Conservation (phyloP, 371 early-diverging fungal species). For the Actinomucor elegans region DNA sequence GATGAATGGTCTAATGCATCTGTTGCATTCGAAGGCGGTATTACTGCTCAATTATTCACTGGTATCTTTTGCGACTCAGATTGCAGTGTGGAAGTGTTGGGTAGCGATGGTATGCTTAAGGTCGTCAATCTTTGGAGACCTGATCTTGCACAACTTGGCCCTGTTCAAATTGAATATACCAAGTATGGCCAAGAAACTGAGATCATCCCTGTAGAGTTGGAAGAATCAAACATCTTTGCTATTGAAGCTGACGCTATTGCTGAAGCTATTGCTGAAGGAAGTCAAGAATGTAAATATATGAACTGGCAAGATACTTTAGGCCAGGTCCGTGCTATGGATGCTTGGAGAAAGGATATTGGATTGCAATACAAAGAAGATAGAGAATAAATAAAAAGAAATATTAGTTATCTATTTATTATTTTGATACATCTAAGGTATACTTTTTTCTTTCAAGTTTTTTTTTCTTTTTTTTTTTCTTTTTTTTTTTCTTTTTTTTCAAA, state of each 20-base stretch:
- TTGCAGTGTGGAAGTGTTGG: conserved; percentile 34
- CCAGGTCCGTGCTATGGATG: conserved; percentile 43
- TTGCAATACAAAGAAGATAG: conserved; percentile 38
- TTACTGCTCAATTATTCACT: conserved; percentile 41
- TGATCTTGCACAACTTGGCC: conserved; percentile 37
- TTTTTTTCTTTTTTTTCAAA: too few species aligned
- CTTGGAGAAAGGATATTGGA: conserved; percentile 48
- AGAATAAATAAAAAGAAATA: conserved; percentile 1
- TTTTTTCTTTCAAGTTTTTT: too few species aligned
- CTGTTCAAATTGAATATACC: conserved; percentile 30
- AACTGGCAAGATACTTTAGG: conserved; percentile 42
- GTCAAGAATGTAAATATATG: conserved; percentile 44
- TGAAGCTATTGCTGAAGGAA: conserved; percentile 30
- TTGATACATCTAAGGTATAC: too few species aligned
- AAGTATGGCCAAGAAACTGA: conserved; percentile 25
- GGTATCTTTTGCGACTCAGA: conserved; percentile 45
- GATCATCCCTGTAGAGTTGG: conserved; percentile 25
- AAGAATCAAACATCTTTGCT: conserved; percentile 35
- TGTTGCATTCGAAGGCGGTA: conserved; percentile 29
- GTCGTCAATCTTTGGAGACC: conserved; percentile 47
- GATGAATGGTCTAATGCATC: conserved; percentile 50
- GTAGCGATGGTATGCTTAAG: conserved; percentile 33
- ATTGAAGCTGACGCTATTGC: conserved; percentile 49
- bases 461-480: too few species aligned
- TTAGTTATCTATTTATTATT: not conserved